These are phyloP conservation scores for Bocquillonia castaneifolia DNA, from an alignment of 441 rosid genomes.

Conservation along the genomic window DNA sequence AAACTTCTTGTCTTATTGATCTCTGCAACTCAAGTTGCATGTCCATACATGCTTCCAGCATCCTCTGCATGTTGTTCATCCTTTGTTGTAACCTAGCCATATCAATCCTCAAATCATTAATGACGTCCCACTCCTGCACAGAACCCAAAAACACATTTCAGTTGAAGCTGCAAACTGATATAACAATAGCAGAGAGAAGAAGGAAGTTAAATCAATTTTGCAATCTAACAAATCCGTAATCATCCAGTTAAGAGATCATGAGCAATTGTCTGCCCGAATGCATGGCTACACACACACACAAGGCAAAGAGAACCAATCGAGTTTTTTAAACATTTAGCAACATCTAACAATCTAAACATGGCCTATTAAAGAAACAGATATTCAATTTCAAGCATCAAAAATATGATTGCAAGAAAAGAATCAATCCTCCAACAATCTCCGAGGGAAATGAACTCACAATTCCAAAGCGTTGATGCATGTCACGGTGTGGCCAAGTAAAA, in stretches of 20 bases:
- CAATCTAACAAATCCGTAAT: background rate
- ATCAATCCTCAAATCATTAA: slow-evolving; percentile 78
- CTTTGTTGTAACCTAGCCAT: slow-evolving; percentile 90
- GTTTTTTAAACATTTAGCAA: background rate
- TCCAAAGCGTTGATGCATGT: slow-evolving; percentile 62
- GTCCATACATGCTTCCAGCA: slow-evolving; percentile 93
- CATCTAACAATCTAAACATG: slow-evolving; percentile 1
- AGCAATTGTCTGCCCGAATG: background rate
- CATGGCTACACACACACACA: background rate
- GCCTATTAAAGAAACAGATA: background rate
- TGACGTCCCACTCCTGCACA: slow-evolving; percentile 73
- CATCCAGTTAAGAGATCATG: background rate
- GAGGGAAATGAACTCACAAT: slow-evolving; percentile 42
- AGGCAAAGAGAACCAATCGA: background rate
- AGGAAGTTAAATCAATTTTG: background rate
- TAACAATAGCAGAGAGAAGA: background rate
- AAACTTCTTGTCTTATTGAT: slow-evolving; percentile 85
- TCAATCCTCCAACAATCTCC: background rate
- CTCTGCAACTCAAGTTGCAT: slow-evolving; percentile 95
- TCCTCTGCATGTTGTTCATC: slow-evolving; percentile 86
- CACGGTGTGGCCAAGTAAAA: slow-evolving; percentile 57
- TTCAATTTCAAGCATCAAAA: background rate
- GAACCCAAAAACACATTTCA: slow-evolving; percentile 21
- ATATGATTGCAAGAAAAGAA: background rate
- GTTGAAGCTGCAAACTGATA: slow-evolving; percentile 1